Evolutionary conservation across 176 grass and related monocot genomes (phyloP).

Genomic region (Alloteropsis semialata): DNA sequence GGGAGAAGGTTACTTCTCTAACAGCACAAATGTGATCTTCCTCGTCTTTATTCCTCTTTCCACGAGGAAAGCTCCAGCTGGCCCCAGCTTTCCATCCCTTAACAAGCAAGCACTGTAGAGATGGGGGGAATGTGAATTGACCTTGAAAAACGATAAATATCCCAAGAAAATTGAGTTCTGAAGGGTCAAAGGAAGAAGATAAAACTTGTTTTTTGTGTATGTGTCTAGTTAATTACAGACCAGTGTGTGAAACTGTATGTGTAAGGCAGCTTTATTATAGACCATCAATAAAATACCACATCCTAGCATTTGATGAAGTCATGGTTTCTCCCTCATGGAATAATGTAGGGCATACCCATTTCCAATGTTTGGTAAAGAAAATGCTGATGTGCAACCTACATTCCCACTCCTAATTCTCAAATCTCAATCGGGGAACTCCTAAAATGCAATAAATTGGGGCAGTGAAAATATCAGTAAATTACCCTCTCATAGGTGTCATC

Average conservation of each 20-base stretch:
- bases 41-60: constrained; percentile 97
- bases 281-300: not conserved
- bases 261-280: not conserved
- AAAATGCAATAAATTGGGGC: not conserved
- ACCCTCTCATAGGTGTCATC: constrained; percentile 89
- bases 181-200: not conserved
- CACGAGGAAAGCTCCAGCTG: constrained; percentile 97
- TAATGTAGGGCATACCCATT: not conserved
- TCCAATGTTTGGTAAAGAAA: not conserved
- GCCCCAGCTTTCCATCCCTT: constrained; percentile 95
- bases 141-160: not conserved
- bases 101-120: constrained; percentile 87
- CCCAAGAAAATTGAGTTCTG: not conserved
- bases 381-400: not conserved
- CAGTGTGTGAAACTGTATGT: not conserved
- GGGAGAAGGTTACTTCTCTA: constrained; percentile 74
- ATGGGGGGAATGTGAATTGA: not conserved
- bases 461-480: not conserved
- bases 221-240: not conserved
- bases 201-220: not conserved
- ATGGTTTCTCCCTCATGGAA: not conserved
- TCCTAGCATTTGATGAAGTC: not conserved
- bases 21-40: constrained; percentile 89
- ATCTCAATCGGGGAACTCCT: not conserved
- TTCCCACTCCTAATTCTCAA: not conserved